phyloP scores from a whole-genome alignment of 805 yeast species.

The Ogataea neopini region DNA sequence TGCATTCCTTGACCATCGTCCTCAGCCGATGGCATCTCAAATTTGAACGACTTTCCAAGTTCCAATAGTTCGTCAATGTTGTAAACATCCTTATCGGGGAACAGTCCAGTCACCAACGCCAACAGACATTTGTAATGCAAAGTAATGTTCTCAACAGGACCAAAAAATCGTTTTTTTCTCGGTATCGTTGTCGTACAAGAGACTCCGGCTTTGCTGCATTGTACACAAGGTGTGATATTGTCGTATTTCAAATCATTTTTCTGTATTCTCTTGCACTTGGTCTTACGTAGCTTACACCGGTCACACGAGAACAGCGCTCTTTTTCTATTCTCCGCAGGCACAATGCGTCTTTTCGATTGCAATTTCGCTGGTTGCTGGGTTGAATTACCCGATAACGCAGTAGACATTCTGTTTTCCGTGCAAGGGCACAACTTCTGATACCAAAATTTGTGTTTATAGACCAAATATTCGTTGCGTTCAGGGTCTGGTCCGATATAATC shows the following conservation, averaged over 20 bases:
- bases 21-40: conserved; percentile 36
- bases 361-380: conserved; percentile 9
- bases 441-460: neutral
- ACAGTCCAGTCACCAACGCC: conserved; percentile 40
- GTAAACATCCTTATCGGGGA: conserved; percentile 46
- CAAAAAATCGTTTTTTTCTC: conserved; percentile 42
- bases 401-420: neutral
- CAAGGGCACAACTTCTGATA: neutral
- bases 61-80: conserved; percentile 43
- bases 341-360: conserved; percentile 37
- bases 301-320: conserved; percentile 48
- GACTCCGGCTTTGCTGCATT: conserved; percentile 39
- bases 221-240: conserved; percentile 41
- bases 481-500: conserved; percentile 1
- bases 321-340: conserved; percentile 39
- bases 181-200: conserved; percentile 44
- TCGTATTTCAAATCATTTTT: conserved; percentile 37
- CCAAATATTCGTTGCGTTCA: no score
- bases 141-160: conserved; percentile 44
- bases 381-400: neutral
- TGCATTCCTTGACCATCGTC: conserved; percentile 14
- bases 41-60: conserved; percentile 35
- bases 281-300: conserved; percentile 45
- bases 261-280: conserved; percentile 41
- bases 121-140: conserved; percentile 45